Percentiles rank a stretch among this genome's conserved stretches.
Evolutionary conservation across 2,329 filamentous ascomycete genomes (phyloP).

Genomic region (Alternaria tenuissima): DNA sequence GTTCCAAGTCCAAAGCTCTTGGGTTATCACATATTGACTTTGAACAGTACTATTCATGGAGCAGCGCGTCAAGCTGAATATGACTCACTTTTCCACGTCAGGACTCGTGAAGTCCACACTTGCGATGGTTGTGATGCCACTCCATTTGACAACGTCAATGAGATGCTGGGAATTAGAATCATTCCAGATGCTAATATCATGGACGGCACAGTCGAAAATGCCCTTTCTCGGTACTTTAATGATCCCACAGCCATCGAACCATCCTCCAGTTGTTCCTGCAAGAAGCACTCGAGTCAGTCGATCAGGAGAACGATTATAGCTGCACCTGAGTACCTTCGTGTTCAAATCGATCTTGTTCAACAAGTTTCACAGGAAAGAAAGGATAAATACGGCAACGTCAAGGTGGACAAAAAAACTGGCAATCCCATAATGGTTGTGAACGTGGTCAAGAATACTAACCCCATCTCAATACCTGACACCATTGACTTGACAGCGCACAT

Average conservation of each 20-base stretch:
- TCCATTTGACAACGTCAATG: too few relatives aligned
- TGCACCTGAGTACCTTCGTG: constrained; percentile 5
- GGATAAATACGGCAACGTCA: not conserved
- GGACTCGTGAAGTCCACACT: not conserved
- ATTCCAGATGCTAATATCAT: too few relatives aligned
- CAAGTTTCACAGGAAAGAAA: not conserved
- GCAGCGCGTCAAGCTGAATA: not conserved
- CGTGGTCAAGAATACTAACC: not conserved
- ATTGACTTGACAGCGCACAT: not conserved
- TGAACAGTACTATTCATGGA: not conserved
- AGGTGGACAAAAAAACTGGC: not conserved
- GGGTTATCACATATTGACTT: not conserved
- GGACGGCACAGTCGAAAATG: too few relatives aligned
- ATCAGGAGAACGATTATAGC: not conserved
- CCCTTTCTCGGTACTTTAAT: not conserved
- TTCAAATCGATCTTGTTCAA: not conserved
- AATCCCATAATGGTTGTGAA: too few relatives aligned
- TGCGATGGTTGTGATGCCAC: not conserved
- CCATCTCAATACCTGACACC: not conserved
- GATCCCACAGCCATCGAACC: not conserved
- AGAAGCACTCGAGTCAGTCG: not conserved
- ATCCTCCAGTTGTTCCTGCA: too few relatives aligned
- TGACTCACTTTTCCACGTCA: not conserved
- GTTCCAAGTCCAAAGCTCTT: too few relatives aligned
- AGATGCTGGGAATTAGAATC: too few relatives aligned